phyloP scores from a whole-genome alignment of 306 rosid genomes.

The Arachis hypogaea region DNA sequence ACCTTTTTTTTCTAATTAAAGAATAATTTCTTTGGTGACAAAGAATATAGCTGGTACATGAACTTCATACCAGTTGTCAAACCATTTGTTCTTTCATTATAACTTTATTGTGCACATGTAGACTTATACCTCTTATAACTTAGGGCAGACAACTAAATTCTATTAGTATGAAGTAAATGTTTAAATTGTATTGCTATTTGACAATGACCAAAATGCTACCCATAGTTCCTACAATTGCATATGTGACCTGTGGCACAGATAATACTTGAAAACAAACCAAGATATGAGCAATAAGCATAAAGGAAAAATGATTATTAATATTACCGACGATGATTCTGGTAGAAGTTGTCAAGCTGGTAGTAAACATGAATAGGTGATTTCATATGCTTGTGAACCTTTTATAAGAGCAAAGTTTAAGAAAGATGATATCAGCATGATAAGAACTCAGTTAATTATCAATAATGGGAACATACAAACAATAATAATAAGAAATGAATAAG shows the following conservation, averaged over 20 bases:
- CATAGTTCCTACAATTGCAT: neutral
- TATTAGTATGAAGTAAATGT: neutral
- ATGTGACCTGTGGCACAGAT: neutral
- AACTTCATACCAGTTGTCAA: neutral
- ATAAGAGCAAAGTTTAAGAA: slow-evolving; percentile 27
- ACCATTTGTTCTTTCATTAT: neutral
- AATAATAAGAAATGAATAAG: slow-evolving; percentile 4
- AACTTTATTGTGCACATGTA: neutral
- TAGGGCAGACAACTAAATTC: neutral
- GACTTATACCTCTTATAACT: slow-evolving; percentile 12
- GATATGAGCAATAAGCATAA: neutral
- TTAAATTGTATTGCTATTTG: neutral
- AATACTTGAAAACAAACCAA: neutral
- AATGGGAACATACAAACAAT: neutral
- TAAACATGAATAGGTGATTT: slow-evolving; percentile 75
- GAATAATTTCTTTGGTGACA: no score
- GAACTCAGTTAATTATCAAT: slow-evolving; percentile 9
- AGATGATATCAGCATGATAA: slow-evolving; percentile 9
- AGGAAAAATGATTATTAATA: slow-evolving; percentile 19
- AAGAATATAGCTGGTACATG: neutral
- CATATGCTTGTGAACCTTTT: slow-evolving; percentile 71
- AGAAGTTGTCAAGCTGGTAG: slow-evolving; percentile 92
- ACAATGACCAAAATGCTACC: neutral
- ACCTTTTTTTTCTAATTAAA: no score
- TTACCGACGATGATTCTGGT: slow-evolving; percentile 94